Evolutionary conservation across 805 yeast genomes (phyloP).

Genomic region (Kodamaea sagamina): DNA sequence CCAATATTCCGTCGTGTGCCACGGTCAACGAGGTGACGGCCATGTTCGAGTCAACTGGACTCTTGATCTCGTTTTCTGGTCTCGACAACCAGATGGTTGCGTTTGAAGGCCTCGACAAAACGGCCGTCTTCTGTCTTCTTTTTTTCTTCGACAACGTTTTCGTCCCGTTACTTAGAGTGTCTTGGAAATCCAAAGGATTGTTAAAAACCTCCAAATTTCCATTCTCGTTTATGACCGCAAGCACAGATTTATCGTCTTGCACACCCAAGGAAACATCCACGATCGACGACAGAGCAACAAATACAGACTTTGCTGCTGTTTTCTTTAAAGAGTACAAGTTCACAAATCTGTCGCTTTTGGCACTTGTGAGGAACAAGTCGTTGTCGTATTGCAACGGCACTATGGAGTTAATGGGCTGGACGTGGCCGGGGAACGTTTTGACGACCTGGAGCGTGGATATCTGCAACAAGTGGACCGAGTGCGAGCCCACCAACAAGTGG

Average conservation of each 20-base stretch:
- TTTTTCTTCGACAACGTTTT: constrained; percentile 32
- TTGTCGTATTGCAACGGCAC: constrained; percentile 35
- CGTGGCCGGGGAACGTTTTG: constrained; percentile 72
- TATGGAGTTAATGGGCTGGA: constrained; percentile 61
- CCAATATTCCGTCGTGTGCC: constrained; percentile 36
- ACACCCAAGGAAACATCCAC: constrained; percentile 42
- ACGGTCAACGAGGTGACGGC: constrained; percentile 32
- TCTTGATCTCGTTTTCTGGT: constrained; percentile 42
- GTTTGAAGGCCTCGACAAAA: constrained; percentile 53
- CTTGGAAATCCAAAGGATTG: constrained; percentile 47
- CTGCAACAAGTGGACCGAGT: constrained; percentile 59
- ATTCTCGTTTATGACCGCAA: constrained; percentile 68
- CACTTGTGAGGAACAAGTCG: constrained; percentile 64
- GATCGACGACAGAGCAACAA: constrained; percentile 71
- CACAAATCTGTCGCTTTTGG: constrained; percentile 78
- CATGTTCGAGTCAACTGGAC: constrained; percentile 31
- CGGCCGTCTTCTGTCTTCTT: constrained; percentile 42
- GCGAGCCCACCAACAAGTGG: constrained; percentile 64
- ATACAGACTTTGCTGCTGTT: constrained; percentile 51
- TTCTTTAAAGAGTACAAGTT: constrained; percentile 60
- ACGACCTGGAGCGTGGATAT: constrained; percentile 38
- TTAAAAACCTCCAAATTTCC: constrained; percentile 74
- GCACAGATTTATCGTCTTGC: constrained; percentile 31
- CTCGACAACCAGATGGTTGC: constrained; percentile 49
- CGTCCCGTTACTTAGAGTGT: constrained; percentile 10